Base-by-base conservation (phyloP, 1,284 basidiomycete genomes). In the Meripilus lineatus region DNA sequence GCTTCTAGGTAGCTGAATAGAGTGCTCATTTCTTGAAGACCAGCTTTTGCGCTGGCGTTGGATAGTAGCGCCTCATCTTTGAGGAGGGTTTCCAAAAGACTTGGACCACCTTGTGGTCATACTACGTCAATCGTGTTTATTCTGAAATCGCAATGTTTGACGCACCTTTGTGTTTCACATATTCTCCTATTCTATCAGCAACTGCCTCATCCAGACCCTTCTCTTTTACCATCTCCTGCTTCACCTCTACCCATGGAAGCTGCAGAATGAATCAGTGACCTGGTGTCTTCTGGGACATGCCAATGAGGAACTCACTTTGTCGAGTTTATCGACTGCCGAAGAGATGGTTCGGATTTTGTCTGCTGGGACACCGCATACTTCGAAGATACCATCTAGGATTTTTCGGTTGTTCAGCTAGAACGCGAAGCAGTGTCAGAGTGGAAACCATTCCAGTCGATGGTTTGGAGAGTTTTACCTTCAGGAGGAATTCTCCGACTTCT, bases 291-390 rank as follows among this genome's bases (percentile, higher is more conserved):
- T n/a, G n/a, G n/a, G n/a, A n/a, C n/a, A n/a, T n/a, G n/a, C 26
- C 4, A 4, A 15, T 4, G 37, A 23, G 38, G 23, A 10, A 52
- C 62, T 18, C 53, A 87, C 87, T 80, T 99, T 99, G 75, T 99
- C 96, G 20, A 99, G 80, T 67, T 99, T 99, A 69, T 99, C 95
- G 8, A 99, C 95, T 0, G 95, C 95, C 10, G 91, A 95, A 1
- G 93, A 96, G 57, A 98, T 98, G n/a, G 84, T 72, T 10, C 95
- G 80, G 48, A 90, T 94, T 72, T 96, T 97, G 38, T 93, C 92
- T 23, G 72, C 59, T 1, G 94, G 90, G 1, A 99, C 95, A 44
- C 96, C 96, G 57, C 95, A 98, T 6, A 98, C 85, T 63, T 91
- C 88, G 61, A 99, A 99, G 53, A 99, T 88, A 38, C 94, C 96